phyloP scores from a whole-genome alignment of 2,329 filamentous ascomycete species.

The Lizonia empirigonia region DNA sequence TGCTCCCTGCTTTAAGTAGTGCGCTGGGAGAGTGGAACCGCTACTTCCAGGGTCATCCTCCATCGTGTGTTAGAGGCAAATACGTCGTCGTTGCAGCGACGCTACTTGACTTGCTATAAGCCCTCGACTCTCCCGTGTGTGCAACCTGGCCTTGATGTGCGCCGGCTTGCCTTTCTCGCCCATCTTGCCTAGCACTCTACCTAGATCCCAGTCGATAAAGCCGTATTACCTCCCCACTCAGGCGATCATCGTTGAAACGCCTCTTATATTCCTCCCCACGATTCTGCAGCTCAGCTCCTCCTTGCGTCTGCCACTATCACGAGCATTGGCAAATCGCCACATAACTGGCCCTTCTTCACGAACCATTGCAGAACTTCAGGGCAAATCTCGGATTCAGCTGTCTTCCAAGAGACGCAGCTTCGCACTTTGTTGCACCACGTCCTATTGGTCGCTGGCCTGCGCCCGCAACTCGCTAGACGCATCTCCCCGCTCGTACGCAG shows the following conservation, averaged over 20 bases:
- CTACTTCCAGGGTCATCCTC: conserved; percentile 38
- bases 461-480: conserved; percentile 44
- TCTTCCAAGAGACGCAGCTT: conserved; percentile 29
- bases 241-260: conserved; percentile 39
- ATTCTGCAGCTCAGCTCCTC: conserved; percentile 26
- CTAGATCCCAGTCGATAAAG: conserved; percentile 41
- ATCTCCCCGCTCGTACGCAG: conserved; percentile 43
- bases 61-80: conserved; percentile 37
- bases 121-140: conserved; percentile 39
- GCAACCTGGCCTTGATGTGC: conserved; percentile 31
- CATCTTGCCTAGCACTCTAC: conserved; percentile 37
- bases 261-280: conserved; percentile 32
- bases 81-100: conserved; percentile 36
- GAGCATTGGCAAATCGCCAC: conserved; percentile 21
- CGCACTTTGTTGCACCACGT: conserved; percentile 34
- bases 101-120: conserved; percentile 43
- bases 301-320: conserved; percentile 26
- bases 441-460: conserved; percentile 38
- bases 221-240: conserved; percentile 44
- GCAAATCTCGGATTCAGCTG: conserved; percentile 23
- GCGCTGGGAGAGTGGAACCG: conserved; percentile 33
- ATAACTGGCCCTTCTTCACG: conserved; percentile 10
- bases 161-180: conserved; percentile 26
- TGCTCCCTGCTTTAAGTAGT: conserved; percentile 41
- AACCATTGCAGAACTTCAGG: conserved; percentile 21